Base-by-base conservation (phyloP, 2,329 filamentous ascomycete genomes). In the Penicillium sp. region DNA sequence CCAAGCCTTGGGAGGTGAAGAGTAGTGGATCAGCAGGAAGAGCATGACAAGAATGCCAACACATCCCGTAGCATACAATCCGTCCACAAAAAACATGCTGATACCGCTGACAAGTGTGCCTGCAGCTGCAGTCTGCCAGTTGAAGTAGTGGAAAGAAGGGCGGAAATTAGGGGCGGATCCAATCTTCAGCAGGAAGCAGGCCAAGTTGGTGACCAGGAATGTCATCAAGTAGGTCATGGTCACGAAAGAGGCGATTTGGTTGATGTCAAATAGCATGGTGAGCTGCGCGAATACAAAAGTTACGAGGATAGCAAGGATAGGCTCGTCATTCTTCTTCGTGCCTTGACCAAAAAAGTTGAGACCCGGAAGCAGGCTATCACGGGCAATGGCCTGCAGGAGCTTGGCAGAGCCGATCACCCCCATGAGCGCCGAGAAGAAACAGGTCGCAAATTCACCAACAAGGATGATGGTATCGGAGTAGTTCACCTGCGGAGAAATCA, bases 151-250 rank as follows among this genome's bases (percentile, higher is more conserved):
- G 75, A 96, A 96, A 0, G 89, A 91, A 0, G 92, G 92, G 24
- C 92, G 83, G 66, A 96, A 96, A 70, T 96, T 96, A 4, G 92
- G 92, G 0, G 92, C 92, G 0, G 92, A 94, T 1, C 91, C 89
- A 57, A 96, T 89, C 72, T 94, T 94, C 56, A 96, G 82, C 1
- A 96, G 79, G 68, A 96, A 96, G 66, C 91, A 96, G 6, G 92
- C 92, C 9, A 96, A 77, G 64, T 96, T 96, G 75, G 91, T 95
- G 41, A 94, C 90, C 52, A 96, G 85, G 69, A 96, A 96, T 0
- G 92, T 96, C 89, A 96, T 94, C 69, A 95, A 85, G 71, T 95
- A 96, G 16, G 90, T 90, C 90, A 96, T 96, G 2, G 92, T 94
- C 47, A 96, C 91, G 58, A 96, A 87, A 0, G 91, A 94, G 6